Conservation (phyloP, 208 protist genomes). For the Acanthamoeba royreba region DNA sequence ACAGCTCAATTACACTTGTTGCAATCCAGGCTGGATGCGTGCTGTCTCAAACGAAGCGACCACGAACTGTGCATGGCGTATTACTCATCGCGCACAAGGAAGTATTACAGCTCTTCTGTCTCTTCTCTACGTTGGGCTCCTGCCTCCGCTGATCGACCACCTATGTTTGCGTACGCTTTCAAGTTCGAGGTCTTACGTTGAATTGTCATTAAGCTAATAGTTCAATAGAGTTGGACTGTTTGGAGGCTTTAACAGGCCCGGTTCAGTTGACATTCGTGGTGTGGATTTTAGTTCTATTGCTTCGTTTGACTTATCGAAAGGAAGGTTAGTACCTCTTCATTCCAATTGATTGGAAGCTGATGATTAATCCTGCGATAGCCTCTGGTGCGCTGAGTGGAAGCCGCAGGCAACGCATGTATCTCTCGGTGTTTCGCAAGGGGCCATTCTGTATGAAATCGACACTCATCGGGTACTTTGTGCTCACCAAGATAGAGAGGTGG, state of each 20-base stretch:
- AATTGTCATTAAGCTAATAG: neutral
- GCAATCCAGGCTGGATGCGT: neutral
- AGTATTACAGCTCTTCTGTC: neutral
- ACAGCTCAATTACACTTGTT: no score
- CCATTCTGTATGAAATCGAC: neutral
- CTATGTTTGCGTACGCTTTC: neutral
- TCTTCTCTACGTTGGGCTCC: neutral
- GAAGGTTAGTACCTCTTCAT: neutral
- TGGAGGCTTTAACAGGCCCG: neutral
- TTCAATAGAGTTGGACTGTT: neutral
- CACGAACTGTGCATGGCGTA: neutral
- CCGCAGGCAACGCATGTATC: neutral
- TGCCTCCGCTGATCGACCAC: neutral
- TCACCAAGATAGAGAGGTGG: neutral
- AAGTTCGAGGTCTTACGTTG: neutral
- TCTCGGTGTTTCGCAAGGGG: neutral
- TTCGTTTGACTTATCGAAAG: neutral
- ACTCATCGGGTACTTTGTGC: neutral
- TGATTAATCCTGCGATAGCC: neutral
- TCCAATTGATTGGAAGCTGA: neutral
- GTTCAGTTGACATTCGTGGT: neutral
- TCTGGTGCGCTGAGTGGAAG: constrained; percentile 12
- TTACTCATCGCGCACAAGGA: neutral
- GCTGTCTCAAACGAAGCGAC: neutral
- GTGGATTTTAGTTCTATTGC: neutral